Evolutionary conservation across 768 basidiomycete species (phyloP), one percentile per base, ranked within the genome.

Genomic region (Mycena galericulata): DNA sequence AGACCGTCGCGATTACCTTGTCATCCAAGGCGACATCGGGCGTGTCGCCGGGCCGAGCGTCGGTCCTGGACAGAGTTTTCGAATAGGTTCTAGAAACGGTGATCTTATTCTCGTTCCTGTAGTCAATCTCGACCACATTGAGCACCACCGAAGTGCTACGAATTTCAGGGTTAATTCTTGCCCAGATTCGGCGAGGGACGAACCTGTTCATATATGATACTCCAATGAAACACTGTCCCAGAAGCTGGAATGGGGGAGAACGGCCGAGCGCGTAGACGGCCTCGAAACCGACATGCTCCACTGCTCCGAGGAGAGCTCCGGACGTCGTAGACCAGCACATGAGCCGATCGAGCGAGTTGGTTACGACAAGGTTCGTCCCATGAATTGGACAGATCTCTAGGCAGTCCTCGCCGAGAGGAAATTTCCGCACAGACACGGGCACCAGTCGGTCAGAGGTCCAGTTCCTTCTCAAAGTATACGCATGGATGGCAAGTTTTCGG

Each of bases 321-420:
- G 46, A 62, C 15, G 26, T 45, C 1, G 67, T 63, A 26, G 62
- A 1, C 50, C 67, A 55, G 32, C 61, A 62, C 2, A 27, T 20
- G 38, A 68, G 29, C 10, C 29, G 61, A 9, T 43, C 26, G 24
- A 18, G 3, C 15, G 41, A 30, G 49, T 49, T 51, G 22, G 56
- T 45, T 36, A 68, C 24, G 47, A 65, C n/a, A 3, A 68, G 12
- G 18, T 56, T 29, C 36, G 67, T 68, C 15, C 67, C 67, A 20
- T 61, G 67, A 41, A 68, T 63, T n/a, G 45, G 46, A 27, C 47
- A 45, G 1, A 62, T 55, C 26, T 53, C 18, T 11, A 15, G 12
- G 40, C 49, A 46, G 14, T 50, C 51, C 1, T 34, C 36, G 26
- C 24, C 36, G 20, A 68, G 40, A 2, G 60, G 20, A 15, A 68